Percentiles rank a stretch among this genome's conserved stretches.
phyloP scores from a whole-genome alignment of 1,139 yeast species.

The Suhomyces maxii region DNA sequence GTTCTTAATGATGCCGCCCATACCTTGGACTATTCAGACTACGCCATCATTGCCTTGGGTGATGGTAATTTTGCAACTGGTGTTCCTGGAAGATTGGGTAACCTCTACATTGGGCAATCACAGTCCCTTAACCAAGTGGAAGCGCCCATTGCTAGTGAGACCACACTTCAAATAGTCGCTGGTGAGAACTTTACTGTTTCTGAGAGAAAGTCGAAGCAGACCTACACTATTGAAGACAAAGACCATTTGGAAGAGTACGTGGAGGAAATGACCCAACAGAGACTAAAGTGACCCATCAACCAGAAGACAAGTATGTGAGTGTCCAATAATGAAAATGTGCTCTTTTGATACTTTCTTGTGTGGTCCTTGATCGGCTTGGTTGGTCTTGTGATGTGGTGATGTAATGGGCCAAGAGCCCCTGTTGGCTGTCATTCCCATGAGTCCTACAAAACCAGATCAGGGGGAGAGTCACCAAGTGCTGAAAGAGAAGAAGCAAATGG shows the following conservation, averaged over 20 bases:
- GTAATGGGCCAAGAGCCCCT: too few relatives aligned
- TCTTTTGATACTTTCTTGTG: too few relatives aligned
- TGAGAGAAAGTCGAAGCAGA: neutral
- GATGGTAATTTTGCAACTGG: slow-evolving; percentile 2
- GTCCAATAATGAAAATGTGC: too few relatives aligned
- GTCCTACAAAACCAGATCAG: neutral
- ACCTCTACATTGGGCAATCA: slow-evolving; percentile 14
- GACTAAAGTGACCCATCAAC: neutral
- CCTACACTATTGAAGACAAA: slow-evolving; percentile 10
- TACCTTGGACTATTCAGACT: slow-evolving; percentile 13
- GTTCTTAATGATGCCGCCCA: slow-evolving; percentile 7
- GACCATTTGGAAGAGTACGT: slow-evolving; percentile 14
- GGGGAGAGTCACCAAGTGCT: neutral
- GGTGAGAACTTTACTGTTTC: slow-evolving; percentile 10
- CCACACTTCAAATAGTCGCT: slow-evolving; percentile 10
- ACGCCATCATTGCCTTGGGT: slow-evolving; percentile 12
- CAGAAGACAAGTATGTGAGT: too few relatives aligned
- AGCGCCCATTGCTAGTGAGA: slow-evolving; percentile 6
- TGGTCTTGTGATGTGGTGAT: too few relatives aligned
- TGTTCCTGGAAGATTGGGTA: slow-evolving; percentile 14
- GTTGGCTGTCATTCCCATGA: too few relatives aligned
- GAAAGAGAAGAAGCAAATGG: too few relatives aligned
- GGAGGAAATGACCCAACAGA: slow-evolving; percentile 8
- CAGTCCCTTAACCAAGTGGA: slow-evolving; percentile 1
- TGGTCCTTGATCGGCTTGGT: too few relatives aligned